phyloP scores from a whole-genome alignment of 163 green algal species.

The Smithsoniella earleae region DNA sequence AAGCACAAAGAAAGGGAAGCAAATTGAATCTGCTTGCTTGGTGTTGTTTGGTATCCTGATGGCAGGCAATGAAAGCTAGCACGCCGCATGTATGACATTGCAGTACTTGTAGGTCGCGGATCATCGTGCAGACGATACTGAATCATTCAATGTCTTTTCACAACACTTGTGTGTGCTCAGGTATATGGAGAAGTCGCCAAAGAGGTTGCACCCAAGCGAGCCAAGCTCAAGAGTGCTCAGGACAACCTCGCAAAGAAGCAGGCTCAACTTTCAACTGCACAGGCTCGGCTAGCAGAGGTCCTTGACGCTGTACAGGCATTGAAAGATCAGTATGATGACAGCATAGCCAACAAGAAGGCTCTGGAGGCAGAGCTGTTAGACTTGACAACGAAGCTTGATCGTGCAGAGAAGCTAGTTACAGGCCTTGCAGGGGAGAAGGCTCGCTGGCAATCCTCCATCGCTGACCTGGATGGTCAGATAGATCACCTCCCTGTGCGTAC shows the following conservation, averaged over 20 bases:
- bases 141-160: no score
- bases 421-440: constrained; percentile 61
- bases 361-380: constrained; percentile 72
- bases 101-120: no score
- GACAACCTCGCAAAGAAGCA: constrained; percentile 57
- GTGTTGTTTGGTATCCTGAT: no score
- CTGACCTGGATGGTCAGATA: constrained; percentile 49
- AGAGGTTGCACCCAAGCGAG: constrained; percentile 71
- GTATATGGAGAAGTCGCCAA: constrained; percentile 71
- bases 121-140: no score
- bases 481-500: constrained; percentile 44
- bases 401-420: constrained; percentile 75
- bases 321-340: constrained; percentile 71
- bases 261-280: constrained; percentile 53
- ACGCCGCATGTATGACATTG: no score
- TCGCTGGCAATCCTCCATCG: constrained; percentile 65
- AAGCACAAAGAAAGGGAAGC: no score
- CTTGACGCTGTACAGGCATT: constrained; percentile 73
- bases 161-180: no score
- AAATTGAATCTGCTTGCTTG: no score
- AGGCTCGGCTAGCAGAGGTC: constrained; percentile 60
- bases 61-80: no score
- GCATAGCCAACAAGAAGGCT: constrained; percentile 56
- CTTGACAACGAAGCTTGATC: constrained; percentile 69
- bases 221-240: constrained; percentile 67